Conservation (phyloP, 768 basidiomycete genomes). For the Pseudohyphozyma bogoriensis region DNA sequence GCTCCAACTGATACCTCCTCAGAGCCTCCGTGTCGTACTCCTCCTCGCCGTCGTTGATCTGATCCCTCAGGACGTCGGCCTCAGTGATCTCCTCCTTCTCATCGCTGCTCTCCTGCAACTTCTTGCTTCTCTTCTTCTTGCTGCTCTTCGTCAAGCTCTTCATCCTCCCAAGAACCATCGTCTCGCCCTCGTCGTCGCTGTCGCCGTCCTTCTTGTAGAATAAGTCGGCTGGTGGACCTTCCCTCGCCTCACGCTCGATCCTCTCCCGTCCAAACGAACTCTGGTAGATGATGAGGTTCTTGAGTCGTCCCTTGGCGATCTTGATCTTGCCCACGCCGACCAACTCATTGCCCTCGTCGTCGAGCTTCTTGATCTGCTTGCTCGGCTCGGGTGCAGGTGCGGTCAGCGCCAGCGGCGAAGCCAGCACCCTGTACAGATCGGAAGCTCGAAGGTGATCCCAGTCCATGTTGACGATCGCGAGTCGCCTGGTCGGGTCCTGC, state of each 20-base stretch:
- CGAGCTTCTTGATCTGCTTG: slow-evolving; percentile 28
- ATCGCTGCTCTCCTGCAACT: neutral
- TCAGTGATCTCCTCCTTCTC: slow-evolving; percentile 34
- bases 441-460: slow-evolving; percentile 90
- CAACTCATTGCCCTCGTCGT: slow-evolving; percentile 18
- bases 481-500: slow-evolving; percentile 51
- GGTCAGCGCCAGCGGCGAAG: slow-evolving; percentile 64
- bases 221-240: slow-evolving; percentile 78
- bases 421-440: slow-evolving; percentile 85
- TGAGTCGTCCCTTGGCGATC: slow-evolving; percentile 55
- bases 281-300: slow-evolving; percentile 77
- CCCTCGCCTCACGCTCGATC: slow-evolving; percentile 72
- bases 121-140: slow-evolving; percentile 3
- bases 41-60: slow-evolving; percentile 42
- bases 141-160: neutral
- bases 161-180: slow-evolving; percentile 15
- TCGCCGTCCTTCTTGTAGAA: slow-evolving; percentile 50
- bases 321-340: slow-evolving; percentile 29
- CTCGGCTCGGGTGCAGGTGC: slow-evolving; percentile 39
- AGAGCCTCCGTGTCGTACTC: slow-evolving; percentile 83
- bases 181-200: slow-evolving; percentile 38
- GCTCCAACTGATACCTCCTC: slow-evolving; percentile 82
- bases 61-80: slow-evolving; percentile 34
- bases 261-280: slow-evolving; percentile 84
- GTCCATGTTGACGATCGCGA: slow-evolving; percentile 91